phyloP scores from a whole-genome alignment of 2,329 filamentous ascomycete species.

The Camillea tinctor region DNA sequence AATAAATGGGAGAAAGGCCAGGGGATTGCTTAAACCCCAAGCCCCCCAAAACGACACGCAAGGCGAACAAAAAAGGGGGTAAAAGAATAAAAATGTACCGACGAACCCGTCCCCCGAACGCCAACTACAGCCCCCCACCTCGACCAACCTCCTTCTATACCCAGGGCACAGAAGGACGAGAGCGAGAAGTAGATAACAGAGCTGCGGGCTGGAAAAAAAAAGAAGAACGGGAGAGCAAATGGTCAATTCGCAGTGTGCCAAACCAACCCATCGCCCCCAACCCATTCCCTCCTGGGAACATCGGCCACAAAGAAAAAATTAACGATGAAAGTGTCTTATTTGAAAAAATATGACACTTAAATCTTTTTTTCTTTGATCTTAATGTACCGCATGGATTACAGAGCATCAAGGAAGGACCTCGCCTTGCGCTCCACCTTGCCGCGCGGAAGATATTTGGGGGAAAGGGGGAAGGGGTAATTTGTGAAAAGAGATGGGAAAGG shows the following conservation, averaged over 20 bases:
- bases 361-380: constrained; percentile 29
- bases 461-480: neutral
- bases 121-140: constrained; percentile 16
- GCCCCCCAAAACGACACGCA: constrained; percentile 4
- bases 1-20: no score
- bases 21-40: no score
- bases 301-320: constrained; percentile 23
- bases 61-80: neutral
- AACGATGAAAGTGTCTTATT: neutral
- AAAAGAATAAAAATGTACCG: constrained; percentile 39
- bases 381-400: constrained; percentile 74
- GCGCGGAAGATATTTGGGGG: constrained; percentile 51
- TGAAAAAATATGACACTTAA: no score
- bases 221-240: constrained; percentile 41
- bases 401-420: constrained; percentile 72
- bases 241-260: constrained; percentile 38
- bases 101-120: constrained; percentile 39
- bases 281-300: constrained; percentile 29
- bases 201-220: constrained; percentile 24
- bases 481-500: constrained; percentile 2
- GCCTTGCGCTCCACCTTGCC: constrained; percentile 75
- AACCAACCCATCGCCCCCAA: constrained; percentile 30
- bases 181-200: constrained; percentile 38
- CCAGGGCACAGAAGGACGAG: constrained; percentile 1
- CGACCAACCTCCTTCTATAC: neutral